phyloP scores from a whole-genome alignment of 2,329 filamentous ascomycete genomes.

The Talaromyces sp. region DNA sequence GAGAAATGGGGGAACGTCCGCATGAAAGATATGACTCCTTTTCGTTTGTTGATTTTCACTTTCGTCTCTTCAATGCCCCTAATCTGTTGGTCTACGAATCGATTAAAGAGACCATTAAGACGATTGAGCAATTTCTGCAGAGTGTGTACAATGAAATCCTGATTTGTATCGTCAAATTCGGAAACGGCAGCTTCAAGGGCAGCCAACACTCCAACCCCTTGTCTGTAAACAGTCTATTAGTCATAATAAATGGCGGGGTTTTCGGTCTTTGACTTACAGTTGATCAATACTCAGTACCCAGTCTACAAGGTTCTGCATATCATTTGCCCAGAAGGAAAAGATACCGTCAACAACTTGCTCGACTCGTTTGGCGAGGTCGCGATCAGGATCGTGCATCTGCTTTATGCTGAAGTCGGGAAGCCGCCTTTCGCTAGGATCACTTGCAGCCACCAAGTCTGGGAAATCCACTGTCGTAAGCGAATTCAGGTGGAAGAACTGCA shows the following conservation, averaged over 20 bases:
- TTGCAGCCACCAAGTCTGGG: constrained; percentile 68
- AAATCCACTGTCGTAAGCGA: constrained; percentile 80
- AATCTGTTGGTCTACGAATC: constrained; percentile 92
- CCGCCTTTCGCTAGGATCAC: constrained; percentile 63
- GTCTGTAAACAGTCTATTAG: constrained; percentile 48
- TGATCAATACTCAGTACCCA: constrained; percentile 80
- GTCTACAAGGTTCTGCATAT: constrained; percentile 75
- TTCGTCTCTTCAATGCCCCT: constrained; percentile 96
- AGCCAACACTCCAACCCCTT: constrained; percentile 83
- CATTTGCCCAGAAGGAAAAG: constrained; percentile 75
- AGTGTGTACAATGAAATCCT: constrained; percentile 79
- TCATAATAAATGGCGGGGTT: constrained; percentile 10
- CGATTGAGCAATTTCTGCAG: constrained; percentile 75
- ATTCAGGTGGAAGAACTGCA: constrained; percentile 96
- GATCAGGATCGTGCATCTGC: constrained; percentile 82
- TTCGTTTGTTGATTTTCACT: constrained; percentile 98
- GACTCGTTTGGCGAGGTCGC: constrained; percentile 77
- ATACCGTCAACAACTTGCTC: constrained; percentile 86
- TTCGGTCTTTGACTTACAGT: constrained; percentile 56
- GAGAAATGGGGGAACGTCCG: constrained; percentile 86
- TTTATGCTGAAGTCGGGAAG: constrained; percentile 70
- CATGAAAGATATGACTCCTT: constrained; percentile 93
- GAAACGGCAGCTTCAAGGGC: constrained; percentile 74
- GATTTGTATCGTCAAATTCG: constrained; percentile 82
- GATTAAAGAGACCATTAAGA: constrained; percentile 72